Evolutionary conservation across 1,284 basidiomycete genomes (phyloP), one percentile per base, ranked within the genome.

Genomic region (Coniferiporia sulphurascens): DNA sequence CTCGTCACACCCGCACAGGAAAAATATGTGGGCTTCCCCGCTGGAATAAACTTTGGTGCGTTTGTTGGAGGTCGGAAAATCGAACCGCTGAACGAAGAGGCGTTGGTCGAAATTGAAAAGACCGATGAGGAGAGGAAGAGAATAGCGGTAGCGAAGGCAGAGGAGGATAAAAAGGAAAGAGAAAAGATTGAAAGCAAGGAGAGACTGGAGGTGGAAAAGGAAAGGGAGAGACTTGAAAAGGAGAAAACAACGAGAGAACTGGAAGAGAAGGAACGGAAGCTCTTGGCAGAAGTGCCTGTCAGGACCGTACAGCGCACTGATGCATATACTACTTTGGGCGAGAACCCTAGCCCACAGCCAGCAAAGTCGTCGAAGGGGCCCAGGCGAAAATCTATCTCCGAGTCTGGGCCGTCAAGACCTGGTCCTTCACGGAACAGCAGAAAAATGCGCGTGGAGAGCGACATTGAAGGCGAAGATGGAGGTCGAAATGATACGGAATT

Each of bases 21-120:
- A 52, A 85, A 84, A 60, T 93, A 90, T 70, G 81, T 86, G 55
- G 66, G 75, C 35, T 91, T 87, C 63, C 83, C 88, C 0, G 76
- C 78, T 0, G 85, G 84, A 2, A 71, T 89, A 45, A 85, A 92
- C 69, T 89, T 87, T 68, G 79, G 84, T 51, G 71, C 72, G 44
- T 66, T 85, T 27, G 70, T 93, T 0, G 85, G 81, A 3, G 77
- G 80, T 51, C 74, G 82, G 2, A 80, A 80, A 0, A 66, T 85
- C 59, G 75, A 70, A 63, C 66, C 67, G 12, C 63, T 71, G 17
- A 70, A 71, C 44, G 72, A 66, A 5, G 64, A 62, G 27, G 66
- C 72, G 5, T 66, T 69, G 36, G 38, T 70, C n/a, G 69, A 70
- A 17, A 68, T 72, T 15, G 68, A 67, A n/a, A 44, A 58, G 19